Base-by-base conservation (phyloP, 2,329 filamentous ascomycete species). In the Arthrobotrys entomopaga region DNA sequence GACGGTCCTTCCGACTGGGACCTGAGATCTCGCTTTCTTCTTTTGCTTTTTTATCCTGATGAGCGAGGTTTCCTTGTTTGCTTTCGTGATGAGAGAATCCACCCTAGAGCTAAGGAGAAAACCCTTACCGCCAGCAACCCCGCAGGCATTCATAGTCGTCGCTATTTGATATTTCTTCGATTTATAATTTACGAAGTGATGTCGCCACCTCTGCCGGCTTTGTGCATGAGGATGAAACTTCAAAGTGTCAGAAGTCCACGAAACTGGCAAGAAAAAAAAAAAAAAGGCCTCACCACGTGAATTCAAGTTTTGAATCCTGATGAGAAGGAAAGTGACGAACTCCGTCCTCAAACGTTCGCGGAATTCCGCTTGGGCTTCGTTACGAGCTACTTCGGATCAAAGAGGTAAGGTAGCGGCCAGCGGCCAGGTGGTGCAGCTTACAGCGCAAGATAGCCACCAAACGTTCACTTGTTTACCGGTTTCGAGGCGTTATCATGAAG, bases 221-320 rank as follows among this genome's bases (percentile, higher is more conserved):
- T 46, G 19, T 24, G 53, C 53, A 57, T 57, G n/a, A 20, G 29
- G 38, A 46, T 59, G 40, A 59, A 48, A 59, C 40, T 34, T 48
- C 19, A 19, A 24, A 8, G 42, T 34, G 52, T 58, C 38, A 46
- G 34, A 38, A 42, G 34, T 26, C 15, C 56, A 48, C 40, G 38
- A 59, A 46, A 59, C 19, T 16, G 7, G 19, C 15, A 59, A 46
- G 48, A 10, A 34, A n/a, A 59, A 59, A 59, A 46, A 46, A 10
- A 34, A n/a, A 59, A 59, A 59, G 29, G 56, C 56, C 56, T 59
- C 56, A 48, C 56, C 56, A 59, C 56, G 40, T 46, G 42, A 59
- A 34, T 34, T 34, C 29, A 34, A 48, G 24, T 46, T 56, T 19
- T 59, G 38, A 59, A 59, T 59, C 56, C 56, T 59, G 56, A 48